Percentiles rank a stretch among this genome's conserved stretches.
phyloP scores from a whole-genome alignment of 2,329 filamentous ascomycete genomes.

The Coccinonectria pachysandricola region DNA sequence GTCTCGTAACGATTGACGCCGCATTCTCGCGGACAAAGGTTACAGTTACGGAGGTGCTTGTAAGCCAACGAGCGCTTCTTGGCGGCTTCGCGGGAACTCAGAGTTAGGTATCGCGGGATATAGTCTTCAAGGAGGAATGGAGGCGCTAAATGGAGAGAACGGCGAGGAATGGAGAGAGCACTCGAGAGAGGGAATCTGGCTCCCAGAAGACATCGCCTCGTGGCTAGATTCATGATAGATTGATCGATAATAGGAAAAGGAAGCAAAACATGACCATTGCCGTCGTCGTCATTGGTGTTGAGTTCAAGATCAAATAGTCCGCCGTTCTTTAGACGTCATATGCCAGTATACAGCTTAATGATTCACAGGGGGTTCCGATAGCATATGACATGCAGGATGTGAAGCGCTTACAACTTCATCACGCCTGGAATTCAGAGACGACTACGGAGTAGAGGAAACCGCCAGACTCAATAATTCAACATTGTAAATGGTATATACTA shows the following conservation, averaged over 20 bases:
- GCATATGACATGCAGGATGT: no score
- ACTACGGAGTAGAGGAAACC: no score
- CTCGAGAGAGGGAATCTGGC: slow-evolving; percentile 1
- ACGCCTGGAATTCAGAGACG: no score
- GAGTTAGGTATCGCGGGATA: slow-evolving; percentile 58
- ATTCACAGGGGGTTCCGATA: no score
- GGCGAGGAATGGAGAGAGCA: slow-evolving; percentile 3
- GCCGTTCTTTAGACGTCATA: no score
- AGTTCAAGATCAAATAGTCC: no score
- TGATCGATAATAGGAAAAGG: no score
- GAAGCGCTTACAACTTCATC: no score
- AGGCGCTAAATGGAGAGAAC: slow-evolving; percentile 42
- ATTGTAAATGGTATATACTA: no score
- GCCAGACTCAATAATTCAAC: no score
- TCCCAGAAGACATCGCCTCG: slow-evolving; percentile 3
- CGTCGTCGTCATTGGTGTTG: slow-evolving; percentile 14
- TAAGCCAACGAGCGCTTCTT: slow-evolving; percentile 67
- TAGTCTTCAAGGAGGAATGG: slow-evolving; percentile 67
- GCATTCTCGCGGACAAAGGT: slow-evolving; percentile 68
- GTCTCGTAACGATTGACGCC: slow-evolving; percentile 72
- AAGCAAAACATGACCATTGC: slow-evolving; percentile 16
- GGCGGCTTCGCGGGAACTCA: slow-evolving; percentile 57
- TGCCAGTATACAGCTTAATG: slow-evolving; percentile 5
- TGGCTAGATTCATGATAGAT: slow-evolving; percentile 8
- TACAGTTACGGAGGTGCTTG: slow-evolving; percentile 66